phyloP scores from a whole-genome alignment of 768 basidiomycete genomes.

The Collybiopsis confluens region DNA sequence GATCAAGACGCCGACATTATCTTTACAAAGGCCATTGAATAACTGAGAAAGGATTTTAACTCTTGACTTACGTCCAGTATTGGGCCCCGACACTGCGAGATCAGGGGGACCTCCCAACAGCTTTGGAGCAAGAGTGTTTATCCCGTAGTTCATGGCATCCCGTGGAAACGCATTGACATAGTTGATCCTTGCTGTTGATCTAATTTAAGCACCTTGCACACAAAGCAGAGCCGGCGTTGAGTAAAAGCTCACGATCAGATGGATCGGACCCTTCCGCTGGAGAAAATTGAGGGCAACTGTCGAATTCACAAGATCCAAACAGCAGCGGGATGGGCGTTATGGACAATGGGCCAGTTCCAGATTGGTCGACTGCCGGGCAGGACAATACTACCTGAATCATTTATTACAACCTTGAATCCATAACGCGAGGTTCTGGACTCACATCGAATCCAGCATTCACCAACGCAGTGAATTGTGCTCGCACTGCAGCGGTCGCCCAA shows the following conservation, averaged over 20 bases:
- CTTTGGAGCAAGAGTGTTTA: constrained; percentile 39
- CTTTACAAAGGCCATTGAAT: constrained; percentile 9
- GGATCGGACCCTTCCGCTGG: constrained; percentile 39
- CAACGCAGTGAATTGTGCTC: constrained; percentile 36
- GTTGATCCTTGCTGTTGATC: constrained; percentile 26
- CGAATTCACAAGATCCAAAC: constrained; percentile 33
- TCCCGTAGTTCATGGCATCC: constrained; percentile 34
- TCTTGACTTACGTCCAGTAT: constrained; percentile 39
- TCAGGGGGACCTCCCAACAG: constrained; percentile 37
- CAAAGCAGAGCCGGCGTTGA: not conserved
- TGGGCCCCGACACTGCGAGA: constrained; percentile 43
- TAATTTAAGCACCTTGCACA: not conserved
- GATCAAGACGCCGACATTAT: constrained; percentile 10
- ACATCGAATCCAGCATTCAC: constrained; percentile 27
- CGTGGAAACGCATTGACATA: constrained; percentile 35
- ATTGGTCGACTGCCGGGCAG: constrained; percentile 40
- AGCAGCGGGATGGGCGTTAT: constrained; percentile 24
- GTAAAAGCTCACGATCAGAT: constrained; percentile 20
- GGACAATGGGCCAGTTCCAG: constrained; percentile 41
- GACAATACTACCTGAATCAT: constrained; percentile 38
- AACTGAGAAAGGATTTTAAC: not conserved
- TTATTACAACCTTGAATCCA: no score
- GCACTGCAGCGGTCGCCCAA: constrained; percentile 45
- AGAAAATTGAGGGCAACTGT: constrained; percentile 36
- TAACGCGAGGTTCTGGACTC: not conserved